These are phyloP conservation scores for Pichia inconspicua DNA, from an alignment of 1,139 yeast genomes.

Conservation along the genomic window DNA sequence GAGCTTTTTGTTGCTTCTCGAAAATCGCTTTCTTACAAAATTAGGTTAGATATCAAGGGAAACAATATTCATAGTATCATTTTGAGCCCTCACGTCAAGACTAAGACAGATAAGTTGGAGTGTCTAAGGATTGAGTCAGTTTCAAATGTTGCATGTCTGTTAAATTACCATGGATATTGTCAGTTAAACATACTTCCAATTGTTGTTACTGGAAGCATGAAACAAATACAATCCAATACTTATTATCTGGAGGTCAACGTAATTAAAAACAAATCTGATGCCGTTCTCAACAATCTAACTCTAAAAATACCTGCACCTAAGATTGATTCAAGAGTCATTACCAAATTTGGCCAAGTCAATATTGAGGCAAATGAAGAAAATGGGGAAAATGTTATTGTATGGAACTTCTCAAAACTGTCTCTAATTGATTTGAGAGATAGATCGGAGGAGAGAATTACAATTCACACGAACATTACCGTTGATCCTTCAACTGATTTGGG, in stretches of 20 bases:
- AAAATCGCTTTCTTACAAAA: neutral
- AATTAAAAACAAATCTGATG: neutral
- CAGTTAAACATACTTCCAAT: conserved; percentile 60
- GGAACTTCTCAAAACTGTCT: neutral
- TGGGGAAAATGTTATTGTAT: neutral
- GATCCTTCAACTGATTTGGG: neutral
- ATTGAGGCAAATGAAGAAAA: neutral
- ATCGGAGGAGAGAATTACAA: neutral
- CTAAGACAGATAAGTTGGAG: neutral
- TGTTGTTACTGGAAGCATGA: conserved; percentile 30
- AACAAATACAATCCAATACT: conserved; percentile 1
- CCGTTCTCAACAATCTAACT: neutral
- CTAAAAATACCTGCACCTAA: conserved; percentile 7
- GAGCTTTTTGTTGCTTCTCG: conserved; percentile 2
- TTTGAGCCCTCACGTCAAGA: neutral
- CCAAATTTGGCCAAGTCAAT: neutral
- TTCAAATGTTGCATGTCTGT: conserved; percentile 20
- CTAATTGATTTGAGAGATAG: neutral
- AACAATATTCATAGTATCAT: neutral
- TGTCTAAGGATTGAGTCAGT: neutral
- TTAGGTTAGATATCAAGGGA: neutral
- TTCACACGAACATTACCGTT: neutral
- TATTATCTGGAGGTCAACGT: neutral
- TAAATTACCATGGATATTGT: conserved; percentile 68
- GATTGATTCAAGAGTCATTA: neutral